Percentiles rank a stretch among this genome's conserved stretches.
Evolutionary conservation across 352 stramenopile species (phyloP).

Genomic region (Pythium diclinum): DNA sequence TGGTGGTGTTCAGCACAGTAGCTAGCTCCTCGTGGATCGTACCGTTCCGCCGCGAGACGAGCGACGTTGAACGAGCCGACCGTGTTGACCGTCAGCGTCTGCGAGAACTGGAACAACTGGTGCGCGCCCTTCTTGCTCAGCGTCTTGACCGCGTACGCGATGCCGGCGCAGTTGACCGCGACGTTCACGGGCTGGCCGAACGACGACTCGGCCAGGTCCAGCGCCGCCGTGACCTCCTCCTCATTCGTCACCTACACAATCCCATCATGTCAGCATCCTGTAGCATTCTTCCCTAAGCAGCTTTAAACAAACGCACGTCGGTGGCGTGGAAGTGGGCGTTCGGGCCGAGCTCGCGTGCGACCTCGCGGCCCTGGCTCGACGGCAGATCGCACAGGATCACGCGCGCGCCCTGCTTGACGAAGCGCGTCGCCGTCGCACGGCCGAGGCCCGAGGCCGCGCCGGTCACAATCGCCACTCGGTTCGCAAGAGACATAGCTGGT

Average conservation of each 20-base stretch:
- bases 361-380: slow-evolving; percentile 69
- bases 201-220: slow-evolving; percentile 89
- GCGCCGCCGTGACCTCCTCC: slow-evolving; percentile 81
- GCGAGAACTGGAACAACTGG: slow-evolving; percentile 91
- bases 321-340: slow-evolving; percentile 83
- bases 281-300: background rate
- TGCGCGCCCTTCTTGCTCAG: slow-evolving; percentile 91
- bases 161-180: slow-evolving; percentile 95
- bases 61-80: slow-evolving; percentile 98
- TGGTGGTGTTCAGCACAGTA: background rate
- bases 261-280: background rate
- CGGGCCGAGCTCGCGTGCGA: slow-evolving; percentile 69
- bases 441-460: slow-evolving; percentile 93
- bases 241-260: slow-evolving; percentile 86
- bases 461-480: slow-evolving; percentile 87
- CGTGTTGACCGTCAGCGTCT: slow-evolving; percentile 96
- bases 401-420: slow-evolving; percentile 86
- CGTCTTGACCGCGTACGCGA: slow-evolving; percentile 91
- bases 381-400: slow-evolving; percentile 93
- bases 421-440: slow-evolving; percentile 86
- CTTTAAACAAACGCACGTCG: slow-evolving; percentile 40
- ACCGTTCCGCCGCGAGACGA: slow-evolving; percentile 92
- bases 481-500: slow-evolving; percentile 49
- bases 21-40: slow-evolving; percentile 4
- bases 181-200: slow-evolving; percentile 94